phyloP scores from a whole-genome alignment of 345 rosid species.

The Nephelium lappaceum region DNA sequence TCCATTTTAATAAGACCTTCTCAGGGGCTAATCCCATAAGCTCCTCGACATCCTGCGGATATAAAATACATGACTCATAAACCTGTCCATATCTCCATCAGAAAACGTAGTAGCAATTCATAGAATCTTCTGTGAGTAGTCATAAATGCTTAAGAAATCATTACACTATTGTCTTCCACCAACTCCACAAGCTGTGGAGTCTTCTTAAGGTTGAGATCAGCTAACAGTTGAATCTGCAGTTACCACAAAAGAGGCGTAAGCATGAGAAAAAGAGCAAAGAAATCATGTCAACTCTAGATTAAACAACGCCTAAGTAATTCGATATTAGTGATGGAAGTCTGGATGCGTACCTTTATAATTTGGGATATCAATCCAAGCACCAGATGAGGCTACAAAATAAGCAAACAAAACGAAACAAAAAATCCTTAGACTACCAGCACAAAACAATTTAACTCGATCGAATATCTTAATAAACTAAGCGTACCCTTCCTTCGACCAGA shows the following conservation, averaged over 20 bases:
- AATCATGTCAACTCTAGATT: neutral
- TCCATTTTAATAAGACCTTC: constrained; percentile 84
- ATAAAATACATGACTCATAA: constrained; percentile 11
- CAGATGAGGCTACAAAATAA: constrained; percentile 76
- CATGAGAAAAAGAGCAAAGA: neutral
- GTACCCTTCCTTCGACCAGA: constrained; percentile 87
- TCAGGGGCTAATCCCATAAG: constrained; percentile 88
- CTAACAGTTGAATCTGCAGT: constrained; percentile 80
- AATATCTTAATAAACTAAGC: constrained; percentile 30
- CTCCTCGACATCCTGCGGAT: constrained; percentile 82
- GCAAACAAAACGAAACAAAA: constrained; percentile 14
- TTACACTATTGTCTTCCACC: constrained; percentile 80
- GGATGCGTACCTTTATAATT: constrained; percentile 78
- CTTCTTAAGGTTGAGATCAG: constrained; percentile 90
- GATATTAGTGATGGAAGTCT: constrained; percentile 5
- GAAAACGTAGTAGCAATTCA: neutral
- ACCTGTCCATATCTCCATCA: neutral
- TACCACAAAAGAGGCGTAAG: constrained; percentile 15
- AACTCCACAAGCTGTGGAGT: constrained; percentile 94
- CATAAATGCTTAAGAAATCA: constrained; percentile 14
- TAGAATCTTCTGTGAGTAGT: neutral
- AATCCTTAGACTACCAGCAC: constrained; percentile 3
- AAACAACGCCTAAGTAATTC: neutral
- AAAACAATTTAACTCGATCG: constrained; percentile 3
- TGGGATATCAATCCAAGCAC: constrained; percentile 90